Evolutionary conservation across 2,329 filamentous ascomycete species (phyloP).

Genomic region (Aciculosporium take): DNA sequence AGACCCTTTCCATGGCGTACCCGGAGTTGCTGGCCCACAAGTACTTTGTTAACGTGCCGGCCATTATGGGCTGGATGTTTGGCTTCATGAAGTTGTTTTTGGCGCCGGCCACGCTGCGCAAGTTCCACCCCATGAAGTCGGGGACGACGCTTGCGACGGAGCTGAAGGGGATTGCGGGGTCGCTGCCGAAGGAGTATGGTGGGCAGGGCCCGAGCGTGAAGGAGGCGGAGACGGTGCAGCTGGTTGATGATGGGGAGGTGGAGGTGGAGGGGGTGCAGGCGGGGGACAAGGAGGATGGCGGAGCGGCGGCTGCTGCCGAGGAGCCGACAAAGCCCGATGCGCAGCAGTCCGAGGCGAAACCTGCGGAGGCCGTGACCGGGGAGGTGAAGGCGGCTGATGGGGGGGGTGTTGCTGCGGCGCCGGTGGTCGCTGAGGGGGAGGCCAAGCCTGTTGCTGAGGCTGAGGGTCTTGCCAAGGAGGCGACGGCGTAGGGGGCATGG

Average conservation of each 20-base stretch:
- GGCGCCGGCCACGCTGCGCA: slow-evolving; percentile 58
- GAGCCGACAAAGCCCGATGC: slow-evolving; percentile 3
- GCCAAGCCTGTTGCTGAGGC: slow-evolving; percentile 5
- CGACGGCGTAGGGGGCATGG: background rate
- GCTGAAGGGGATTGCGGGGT: slow-evolving; percentile 42
- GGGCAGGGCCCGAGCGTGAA: slow-evolving; percentile 45
- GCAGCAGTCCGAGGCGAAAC: slow-evolving; percentile 1
- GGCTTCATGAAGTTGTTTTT: slow-evolving; percentile 62
- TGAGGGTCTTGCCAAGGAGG: slow-evolving; percentile 4
- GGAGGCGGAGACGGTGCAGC: slow-evolving; percentile 19
- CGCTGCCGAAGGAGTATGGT: slow-evolving; percentile 65
- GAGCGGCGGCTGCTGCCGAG: slow-evolving; percentile 3
- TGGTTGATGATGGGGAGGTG: slow-evolving; percentile 12
- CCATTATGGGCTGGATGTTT: slow-evolving; percentile 82
- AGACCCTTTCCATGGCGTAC: slow-evolving; percentile 68
- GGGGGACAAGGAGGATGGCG: too few species aligned
- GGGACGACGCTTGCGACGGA: slow-evolving; percentile 53
- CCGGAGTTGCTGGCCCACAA: slow-evolving; percentile 75
- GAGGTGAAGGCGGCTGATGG: slow-evolving; percentile 1
- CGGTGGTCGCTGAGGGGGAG: slow-evolving; percentile 4
- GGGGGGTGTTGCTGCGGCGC: background rate
- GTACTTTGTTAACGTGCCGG: slow-evolving; percentile 90
- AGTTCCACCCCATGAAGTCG: slow-evolving; percentile 65
- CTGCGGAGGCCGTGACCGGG: background rate
- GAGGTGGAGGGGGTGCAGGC: slow-evolving; percentile 6